phyloP scores from a whole-genome alignment of 768 basidiomycete species.

The Thelephora aurantiotincta region DNA sequence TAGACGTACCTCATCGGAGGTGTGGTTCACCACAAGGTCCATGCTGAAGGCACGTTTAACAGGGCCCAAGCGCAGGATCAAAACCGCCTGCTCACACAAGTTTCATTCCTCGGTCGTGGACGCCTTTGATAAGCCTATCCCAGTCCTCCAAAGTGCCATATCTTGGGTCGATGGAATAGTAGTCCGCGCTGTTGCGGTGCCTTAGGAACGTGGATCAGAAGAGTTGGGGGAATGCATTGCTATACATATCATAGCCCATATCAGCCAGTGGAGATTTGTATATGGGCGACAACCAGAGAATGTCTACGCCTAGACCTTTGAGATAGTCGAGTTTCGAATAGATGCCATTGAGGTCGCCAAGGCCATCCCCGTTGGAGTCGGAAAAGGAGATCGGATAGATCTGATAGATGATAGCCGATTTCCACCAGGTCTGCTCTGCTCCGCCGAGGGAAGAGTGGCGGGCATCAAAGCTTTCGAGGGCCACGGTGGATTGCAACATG shows the following conservation, averaged over 20 bases:
- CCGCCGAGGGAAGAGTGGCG: too few species aligned
- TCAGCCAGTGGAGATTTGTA: slow-evolving; percentile 55
- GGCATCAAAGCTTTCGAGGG: too few species aligned
- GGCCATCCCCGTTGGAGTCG: slow-evolving; percentile 59
- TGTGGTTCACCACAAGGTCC: slow-evolving; percentile 69
- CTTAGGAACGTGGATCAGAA: not conserved
- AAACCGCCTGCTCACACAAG: slow-evolving; percentile 32
- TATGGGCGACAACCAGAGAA: slow-evolving; percentile 61
- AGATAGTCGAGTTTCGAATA: slow-evolving; percentile 51
- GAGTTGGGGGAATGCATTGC: slow-evolving; percentile 4
- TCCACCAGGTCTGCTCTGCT: slow-evolving; percentile 33
- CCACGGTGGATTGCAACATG: too few species aligned
- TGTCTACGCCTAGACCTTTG: slow-evolving; percentile 49
- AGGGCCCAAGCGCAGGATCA: not conserved
- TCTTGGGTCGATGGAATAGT: slow-evolving; percentile 44
- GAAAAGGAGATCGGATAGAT: slow-evolving; percentile 61
- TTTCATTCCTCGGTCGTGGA: slow-evolving; percentile 55
- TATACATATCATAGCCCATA: slow-evolving; percentile 64
- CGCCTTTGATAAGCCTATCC: slow-evolving; percentile 36
- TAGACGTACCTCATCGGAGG: slow-evolving; percentile 40
- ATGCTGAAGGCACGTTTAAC: slow-evolving; percentile 29
- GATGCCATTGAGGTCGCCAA: slow-evolving; percentile 61
- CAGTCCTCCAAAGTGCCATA: slow-evolving; percentile 54
- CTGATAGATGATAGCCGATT: slow-evolving; percentile 45
- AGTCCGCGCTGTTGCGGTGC: slow-evolving; percentile 39